Base-by-base conservation (phyloP, 495 filamentous ascomycete genomes). In the Bathelium albidoporum region DNA sequence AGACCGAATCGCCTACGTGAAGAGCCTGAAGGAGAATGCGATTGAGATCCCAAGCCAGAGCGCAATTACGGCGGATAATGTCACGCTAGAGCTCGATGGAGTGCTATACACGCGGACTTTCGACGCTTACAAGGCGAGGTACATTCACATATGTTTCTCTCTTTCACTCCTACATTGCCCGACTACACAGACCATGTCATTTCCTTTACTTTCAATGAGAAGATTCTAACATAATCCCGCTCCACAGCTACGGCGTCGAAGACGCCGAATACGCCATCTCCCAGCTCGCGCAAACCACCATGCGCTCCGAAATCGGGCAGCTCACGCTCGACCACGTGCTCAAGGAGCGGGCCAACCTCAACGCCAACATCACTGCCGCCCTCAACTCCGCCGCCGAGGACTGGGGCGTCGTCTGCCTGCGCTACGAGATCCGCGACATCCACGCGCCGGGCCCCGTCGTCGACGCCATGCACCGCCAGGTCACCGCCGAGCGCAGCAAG, bases 241-340 rank as follows among this genome's bases (percentile, higher is more conserved):
- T 10, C 10, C 59, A 14, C 69, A 95, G 91, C 76, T 97, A 98
- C 73, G 94, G 94, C 44, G 94, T 98, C 44, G 94, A 98, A 77
- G 94, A 98, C 72, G 94, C 94, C 64, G 95, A 97, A 73, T 98
- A 97, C 76, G 94, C 94, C 72, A 97, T 98, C 78, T 91, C 89
- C 22, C 94, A 98, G 70, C 87, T 98, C 20, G 94, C 94, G 2
- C 94, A 98, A 75, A 98, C 94, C 1, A 98, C 94, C 0, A 98
- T 98, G 94, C 91, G 94, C 64, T 91, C 87, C 62, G 94, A 98
- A 74, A 98, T 98, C 72, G 94, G 94, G 65, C 91, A 96, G 70
- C 82, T 98, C 20, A 89, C 92, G 0, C 87, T 98, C 69, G 94
- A 98, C 76, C 92, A 97, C 77, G 94, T 98, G 43, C 82, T 98